Evolutionary conservation across 2,329 filamentous ascomycete genomes (phyloP), one percentile per base, ranked within the genome.

Genomic region (Ophioceras dolichostomum): DNA sequence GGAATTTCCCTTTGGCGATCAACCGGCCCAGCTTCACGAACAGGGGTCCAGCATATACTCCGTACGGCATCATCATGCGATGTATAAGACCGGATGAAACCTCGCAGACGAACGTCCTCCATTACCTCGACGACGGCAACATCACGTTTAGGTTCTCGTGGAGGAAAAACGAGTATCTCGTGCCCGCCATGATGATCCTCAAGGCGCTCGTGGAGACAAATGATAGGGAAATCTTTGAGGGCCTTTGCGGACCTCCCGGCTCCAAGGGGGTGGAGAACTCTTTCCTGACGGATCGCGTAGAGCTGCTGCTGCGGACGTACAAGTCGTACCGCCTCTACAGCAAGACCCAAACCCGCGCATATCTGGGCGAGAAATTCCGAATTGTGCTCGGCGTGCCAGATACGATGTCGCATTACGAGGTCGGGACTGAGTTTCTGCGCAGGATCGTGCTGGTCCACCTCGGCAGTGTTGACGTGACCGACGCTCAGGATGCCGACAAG

Each of bases 81-180:
- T 93, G 82, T 3, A 87, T 95, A 39, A 78, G 91, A 41, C 88
- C 88, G n/a, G 91, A 98, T 60, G 87, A 98, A 62, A 95, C 89
- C 8, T 95, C 88, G 21, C 89, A 96, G 60, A 96, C 89, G 27
- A 98, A 96, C 52, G 87, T 94, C 24, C 70, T 98, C 34, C 91
- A 98, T 61, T 98, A 96, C 58, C 73, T 98, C 39, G 86, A 73
- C 49, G 91, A 98, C 56, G 91, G 91, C 45, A 96, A 95, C 58
- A 79, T 96, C 50, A 96, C 86, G 1, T 94, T 98, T 61, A 75
- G 91, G 39, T 98, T 98, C 60, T 95, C 89, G 6, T 98, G 89
- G 89, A 74, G 88, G 47, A 98, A 98, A 62, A 86, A 87, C 48
- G 91, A 98, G 59, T 98, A 86, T 53, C 74, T 98, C n/a, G 74